phyloP scores from a whole-genome alignment of 2,329 filamentous ascomycete species.

The Raffaelea albimanens region DNA sequence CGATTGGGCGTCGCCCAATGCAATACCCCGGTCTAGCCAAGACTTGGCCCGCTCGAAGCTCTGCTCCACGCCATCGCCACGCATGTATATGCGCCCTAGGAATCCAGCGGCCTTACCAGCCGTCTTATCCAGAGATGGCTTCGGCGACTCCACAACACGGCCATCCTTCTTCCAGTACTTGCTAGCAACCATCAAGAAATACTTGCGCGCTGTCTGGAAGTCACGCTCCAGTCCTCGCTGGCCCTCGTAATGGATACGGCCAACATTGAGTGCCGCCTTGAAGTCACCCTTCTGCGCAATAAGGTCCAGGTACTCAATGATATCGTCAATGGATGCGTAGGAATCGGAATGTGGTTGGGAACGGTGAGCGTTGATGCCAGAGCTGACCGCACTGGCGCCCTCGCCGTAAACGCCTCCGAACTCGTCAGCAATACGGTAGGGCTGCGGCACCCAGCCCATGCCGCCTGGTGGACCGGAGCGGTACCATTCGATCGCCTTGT shows the following conservation, averaged over 20 bases:
- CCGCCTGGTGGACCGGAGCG: conserved; percentile 86
- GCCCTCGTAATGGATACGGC: conserved; percentile 81
- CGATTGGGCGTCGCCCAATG: conserved; percentile 69
- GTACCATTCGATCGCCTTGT: conserved; percentile 84
- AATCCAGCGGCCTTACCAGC: conserved; percentile 80
- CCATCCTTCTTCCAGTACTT: conserved; percentile 76
- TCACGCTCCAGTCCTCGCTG: conserved; percentile 66
- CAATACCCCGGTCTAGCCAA: conserved; percentile 76
- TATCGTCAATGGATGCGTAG: conserved; percentile 81
- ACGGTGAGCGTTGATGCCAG: conserved; percentile 71
- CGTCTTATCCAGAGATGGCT: conserved; percentile 63
- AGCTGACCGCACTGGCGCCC: conserved; percentile 82
- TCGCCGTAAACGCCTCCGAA: conserved; percentile 89
- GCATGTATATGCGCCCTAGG: conserved; percentile 80
- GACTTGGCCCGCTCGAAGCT: conserved; percentile 65
- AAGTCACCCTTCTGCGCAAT: conserved; percentile 85
- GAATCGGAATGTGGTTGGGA: conserved; percentile 66
- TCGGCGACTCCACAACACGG: conserved; percentile 60
- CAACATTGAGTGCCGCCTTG: conserved; percentile 77
- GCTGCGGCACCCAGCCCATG: conserved; percentile 64
- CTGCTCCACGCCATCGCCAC: conserved; percentile 75
- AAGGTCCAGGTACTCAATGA: conserved; percentile 86
- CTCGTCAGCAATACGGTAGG: conserved; percentile 82
- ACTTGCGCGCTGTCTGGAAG: conserved; percentile 62
- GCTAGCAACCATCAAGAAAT: conserved; percentile 71